phyloP scores from a whole-genome alignment of 2,329 filamentous ascomycete species.

The Mollisia scopiformis region DNA sequence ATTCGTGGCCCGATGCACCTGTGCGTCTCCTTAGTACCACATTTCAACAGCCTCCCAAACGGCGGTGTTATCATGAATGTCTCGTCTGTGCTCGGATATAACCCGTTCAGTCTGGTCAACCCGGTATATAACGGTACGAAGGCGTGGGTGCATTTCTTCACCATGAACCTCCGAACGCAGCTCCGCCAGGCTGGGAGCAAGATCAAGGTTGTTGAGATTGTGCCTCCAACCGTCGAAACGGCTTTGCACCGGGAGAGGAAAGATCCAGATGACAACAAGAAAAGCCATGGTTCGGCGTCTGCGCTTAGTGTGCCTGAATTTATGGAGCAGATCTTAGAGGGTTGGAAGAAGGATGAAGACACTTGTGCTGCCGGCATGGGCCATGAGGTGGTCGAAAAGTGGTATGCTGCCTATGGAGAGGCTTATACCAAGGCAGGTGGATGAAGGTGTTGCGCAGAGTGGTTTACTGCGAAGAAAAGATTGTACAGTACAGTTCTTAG shows the following conservation, averaged over 20 bases:
- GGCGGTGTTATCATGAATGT: constrained; percentile 52
- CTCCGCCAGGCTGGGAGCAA: constrained; percentile 37
- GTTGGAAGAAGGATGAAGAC: constrained; percentile 50
- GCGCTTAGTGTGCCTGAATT: constrained; percentile 56
- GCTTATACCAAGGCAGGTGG: no score
- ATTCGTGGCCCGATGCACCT: constrained; percentile 62
- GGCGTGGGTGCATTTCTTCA: constrained; percentile 60
- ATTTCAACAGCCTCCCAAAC: constrained; percentile 49
- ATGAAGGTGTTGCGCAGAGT: no score
- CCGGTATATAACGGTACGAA: constrained; percentile 64
- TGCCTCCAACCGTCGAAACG: constrained; percentile 56
- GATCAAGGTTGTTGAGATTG: constrained; percentile 57
- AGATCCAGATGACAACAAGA: constrained; percentile 62
- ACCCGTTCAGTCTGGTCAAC: constrained; percentile 56
- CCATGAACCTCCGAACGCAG: constrained; percentile 56
- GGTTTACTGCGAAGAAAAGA: no score
- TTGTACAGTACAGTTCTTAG: no score
- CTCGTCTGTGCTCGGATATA: constrained; percentile 54
- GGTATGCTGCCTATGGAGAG: constrained; percentile 39
- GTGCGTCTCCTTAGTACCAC: constrained; percentile 49
- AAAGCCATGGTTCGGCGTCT: constrained; percentile 51
- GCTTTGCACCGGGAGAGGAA: constrained; percentile 58
- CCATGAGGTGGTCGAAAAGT: constrained; percentile 44
- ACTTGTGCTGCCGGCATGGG: constrained; percentile 51
- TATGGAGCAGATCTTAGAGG: constrained; percentile 48